phyloP scores from a whole-genome alignment of 2,329 filamentous ascomycete genomes.

The Trichoderma sp. region DNA sequence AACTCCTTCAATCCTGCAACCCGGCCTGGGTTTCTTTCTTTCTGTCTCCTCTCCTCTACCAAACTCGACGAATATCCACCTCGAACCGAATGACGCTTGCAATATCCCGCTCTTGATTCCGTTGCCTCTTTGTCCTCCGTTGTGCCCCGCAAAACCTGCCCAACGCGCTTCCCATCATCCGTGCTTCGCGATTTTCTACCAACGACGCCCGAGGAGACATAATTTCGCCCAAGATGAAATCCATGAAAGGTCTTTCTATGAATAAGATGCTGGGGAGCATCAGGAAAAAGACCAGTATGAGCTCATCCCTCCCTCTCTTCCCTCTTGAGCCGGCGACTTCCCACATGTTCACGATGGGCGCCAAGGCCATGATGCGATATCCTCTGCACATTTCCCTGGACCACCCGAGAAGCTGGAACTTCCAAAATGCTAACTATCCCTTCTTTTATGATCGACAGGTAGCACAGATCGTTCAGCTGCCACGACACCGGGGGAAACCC shows the following conservation, averaged over 20 bases:
- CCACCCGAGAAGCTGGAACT: too few relatives aligned
- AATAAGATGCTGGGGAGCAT: constrained; percentile 56
- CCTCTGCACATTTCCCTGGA: background rate
- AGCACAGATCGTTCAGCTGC: constrained; percentile 23
- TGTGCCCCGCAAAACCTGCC: constrained; percentile 10
- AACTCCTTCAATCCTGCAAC: background rate
- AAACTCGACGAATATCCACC: background rate
- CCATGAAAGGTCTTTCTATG: constrained; percentile 54
- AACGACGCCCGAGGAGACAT: background rate
- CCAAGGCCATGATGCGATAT: background rate
- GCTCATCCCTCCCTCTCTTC: background rate
- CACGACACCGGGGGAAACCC: constrained; percentile 50
- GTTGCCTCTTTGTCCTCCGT: background rate
- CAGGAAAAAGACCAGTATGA: constrained; percentile 44
- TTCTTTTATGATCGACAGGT: background rate
- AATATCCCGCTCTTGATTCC: background rate
- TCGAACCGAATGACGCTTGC: background rate
- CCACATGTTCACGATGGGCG: background rate
- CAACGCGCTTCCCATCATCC: constrained; percentile 12
- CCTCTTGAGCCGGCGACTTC: background rate
- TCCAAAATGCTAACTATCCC: background rate
- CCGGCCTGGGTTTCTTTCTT: background rate
- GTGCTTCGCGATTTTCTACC: background rate
- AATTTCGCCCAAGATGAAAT: constrained; percentile 35
- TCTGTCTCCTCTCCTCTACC: background rate